Evolutionary conservation across 768 basidiomycete genomes (phyloP).

Genomic region (Cystobasidium onofrii): DNA sequence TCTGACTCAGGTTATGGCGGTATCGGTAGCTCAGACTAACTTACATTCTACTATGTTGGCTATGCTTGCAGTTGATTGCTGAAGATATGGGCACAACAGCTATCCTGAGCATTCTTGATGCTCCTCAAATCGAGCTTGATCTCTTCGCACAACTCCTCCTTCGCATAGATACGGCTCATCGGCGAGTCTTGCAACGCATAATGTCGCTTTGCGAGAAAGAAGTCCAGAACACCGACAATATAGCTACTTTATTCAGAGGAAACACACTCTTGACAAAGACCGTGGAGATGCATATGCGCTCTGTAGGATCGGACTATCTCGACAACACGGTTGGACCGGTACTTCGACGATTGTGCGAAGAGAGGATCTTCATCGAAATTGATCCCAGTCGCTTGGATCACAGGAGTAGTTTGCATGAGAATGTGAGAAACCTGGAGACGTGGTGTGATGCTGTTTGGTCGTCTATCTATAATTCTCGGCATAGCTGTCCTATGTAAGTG

Average conservation of each 20-base stretch:
- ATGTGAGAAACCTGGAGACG: constrained; percentile 60
- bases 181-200: constrained; percentile 60
- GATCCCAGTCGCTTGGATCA: constrained; percentile 56
- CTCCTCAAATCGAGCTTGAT: constrained; percentile 61
- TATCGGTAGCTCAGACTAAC: constrained; percentile 40
- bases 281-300: constrained; percentile 70
- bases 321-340: constrained; percentile 67
- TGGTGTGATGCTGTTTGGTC: constrained; percentile 79
- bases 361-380: constrained; percentile 71
- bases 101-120: constrained; percentile 64
- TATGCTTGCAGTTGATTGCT: constrained; percentile 32
- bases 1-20: not conserved
- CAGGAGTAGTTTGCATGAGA: constrained; percentile 53
- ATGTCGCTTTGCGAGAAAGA: constrained; percentile 62
- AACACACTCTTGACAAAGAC: constrained; percentile 54
- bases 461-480: constrained; percentile 64
- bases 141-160: constrained; percentile 54
- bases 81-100: constrained; percentile 37
- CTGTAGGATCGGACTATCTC: constrained; percentile 70
- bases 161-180: constrained; percentile 49
- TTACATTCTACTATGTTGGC: constrained; percentile 52
- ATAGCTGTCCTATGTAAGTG: constrained; percentile 55
- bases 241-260: constrained; percentile 54
- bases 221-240: constrained; percentile 59
- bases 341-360: constrained; percentile 62